Evolutionary conservation across 331 rosid species (phyloP).

Genomic region (Acacia pycnantha): DNA sequence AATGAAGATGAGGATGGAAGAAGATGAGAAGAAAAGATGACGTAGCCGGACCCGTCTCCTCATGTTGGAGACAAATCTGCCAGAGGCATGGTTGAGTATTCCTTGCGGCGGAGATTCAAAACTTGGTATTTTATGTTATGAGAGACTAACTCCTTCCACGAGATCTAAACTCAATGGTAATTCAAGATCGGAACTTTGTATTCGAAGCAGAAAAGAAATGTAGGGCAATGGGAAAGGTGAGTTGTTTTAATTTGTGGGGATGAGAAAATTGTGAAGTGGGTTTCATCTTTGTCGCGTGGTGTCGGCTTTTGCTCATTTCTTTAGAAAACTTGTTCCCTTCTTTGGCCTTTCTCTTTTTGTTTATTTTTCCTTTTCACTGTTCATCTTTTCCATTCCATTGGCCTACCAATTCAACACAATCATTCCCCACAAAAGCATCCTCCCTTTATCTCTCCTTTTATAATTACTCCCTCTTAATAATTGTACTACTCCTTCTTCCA

Average conservation of each 20-base stretch:
- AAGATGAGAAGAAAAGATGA: too few species aligned
- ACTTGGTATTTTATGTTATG: too few species aligned
- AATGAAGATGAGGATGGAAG: too few species aligned
- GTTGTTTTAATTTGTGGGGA: neutral
- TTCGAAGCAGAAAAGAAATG: neutral
- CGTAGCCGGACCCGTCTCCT: too few species aligned
- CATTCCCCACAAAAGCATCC: slow-evolving; percentile 31
- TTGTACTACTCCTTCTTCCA: neutral
- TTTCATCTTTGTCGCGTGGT: slow-evolving; percentile 26
- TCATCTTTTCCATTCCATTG: slow-evolving; percentile 11
- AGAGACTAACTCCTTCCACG: too few species aligned
- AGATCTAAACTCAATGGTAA: too few species aligned
- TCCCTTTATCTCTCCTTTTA: neutral
- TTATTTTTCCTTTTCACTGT: slow-evolving; percentile 17
- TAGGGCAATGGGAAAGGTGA: neutral
- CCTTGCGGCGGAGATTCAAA: too few species aligned
- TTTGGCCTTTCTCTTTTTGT: neutral
- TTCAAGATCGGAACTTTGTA: too few species aligned
- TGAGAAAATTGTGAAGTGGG: neutral
- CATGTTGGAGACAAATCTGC: too few species aligned
- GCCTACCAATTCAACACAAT: slow-evolving; percentile 38
- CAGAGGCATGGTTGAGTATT: too few species aligned
- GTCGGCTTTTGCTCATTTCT: slow-evolving; percentile 17
- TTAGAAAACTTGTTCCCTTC: slow-evolving; percentile 3
- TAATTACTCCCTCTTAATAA: neutral